Evolutionary conservation across 805 yeast species (phyloP), one percentile per base, ranked within the genome.

Genomic region (Metschnikowia aberdeeniae): DNA sequence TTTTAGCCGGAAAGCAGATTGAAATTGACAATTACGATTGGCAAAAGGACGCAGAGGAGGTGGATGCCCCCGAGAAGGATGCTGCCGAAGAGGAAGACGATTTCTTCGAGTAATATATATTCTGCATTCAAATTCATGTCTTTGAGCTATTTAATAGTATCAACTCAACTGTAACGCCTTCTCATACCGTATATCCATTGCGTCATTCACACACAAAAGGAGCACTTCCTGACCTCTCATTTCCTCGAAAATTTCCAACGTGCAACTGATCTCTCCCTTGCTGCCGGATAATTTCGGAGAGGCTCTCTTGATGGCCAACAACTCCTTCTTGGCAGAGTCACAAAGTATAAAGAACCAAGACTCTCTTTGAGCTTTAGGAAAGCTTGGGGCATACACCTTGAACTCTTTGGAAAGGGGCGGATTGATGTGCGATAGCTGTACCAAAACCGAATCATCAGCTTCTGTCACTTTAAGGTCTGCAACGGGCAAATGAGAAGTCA

Each of bases 331-430:
- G 6, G 67, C 64, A 24, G 66, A 64, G 50, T 81, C 80, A 49
- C 77, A 68, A 8, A 82, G 54, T 39, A 92, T 77, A 8, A 82
- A 76, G 62, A 92, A 88, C 98, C 99, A 93, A 0, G 95, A 81
- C 61, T 93, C 98, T 57, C 89, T 83, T 64, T 93, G 99, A 2
- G 82, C 72, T 63, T 93, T 92, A 36, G 96, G 95, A 67, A 87
- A 93, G 55, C 78, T 79, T 2, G 95, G 92, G 46, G 90, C 73
- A 57, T 82, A 80, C 42, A 88, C 77, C 52, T 78, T 78, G 68
- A 81, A 86, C 36, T 84, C 89, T 3, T 70, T 67, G 51, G 76
- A 78, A 44, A 67, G 58, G 3, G 80, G 73, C 20, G 50, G 54
- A 43, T 77, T 80, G n/a, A 68, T 66, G 59, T 86, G 95, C 7